Evolutionary conservation across 192 early-diverging fungal genomes (phyloP).

Genomic region (Backusella tarrabulga): DNA sequence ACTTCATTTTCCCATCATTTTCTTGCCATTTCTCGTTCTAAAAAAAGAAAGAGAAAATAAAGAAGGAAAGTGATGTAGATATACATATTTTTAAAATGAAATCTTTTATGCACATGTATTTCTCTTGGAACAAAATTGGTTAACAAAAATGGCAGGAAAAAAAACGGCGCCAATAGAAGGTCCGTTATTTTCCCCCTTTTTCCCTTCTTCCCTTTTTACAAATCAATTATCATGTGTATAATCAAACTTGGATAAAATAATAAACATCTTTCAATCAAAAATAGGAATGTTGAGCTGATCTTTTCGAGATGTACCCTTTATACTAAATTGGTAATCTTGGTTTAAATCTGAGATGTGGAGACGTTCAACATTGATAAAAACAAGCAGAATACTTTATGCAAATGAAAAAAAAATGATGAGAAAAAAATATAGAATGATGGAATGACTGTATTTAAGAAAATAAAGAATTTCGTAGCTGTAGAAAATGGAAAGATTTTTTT

Average conservation of each 20-base stretch:
- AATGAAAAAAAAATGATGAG: background rate
- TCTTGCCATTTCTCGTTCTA: background rate
- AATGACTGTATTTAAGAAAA: background rate
- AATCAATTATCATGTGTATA: too few relatives aligned
- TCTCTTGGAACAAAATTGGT: background rate
- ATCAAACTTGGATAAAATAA: background rate
- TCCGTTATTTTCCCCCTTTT: background rate
- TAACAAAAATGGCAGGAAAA: background rate
- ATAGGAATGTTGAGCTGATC: background rate
- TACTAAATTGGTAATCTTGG: background rate
- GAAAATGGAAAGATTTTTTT: background rate
- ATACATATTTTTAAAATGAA: background rate
- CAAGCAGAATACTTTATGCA: background rate
- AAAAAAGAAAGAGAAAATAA: background rate
- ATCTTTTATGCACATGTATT: background rate
- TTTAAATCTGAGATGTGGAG: constrained; percentile 1
- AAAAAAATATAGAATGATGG: background rate
- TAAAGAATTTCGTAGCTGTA: too few relatives aligned
- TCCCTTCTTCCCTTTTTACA: background rate
- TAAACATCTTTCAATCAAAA: background rate
- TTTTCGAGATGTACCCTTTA: background rate
- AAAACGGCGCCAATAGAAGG: background rate
- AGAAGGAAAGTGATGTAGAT: background rate
- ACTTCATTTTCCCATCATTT: background rate
- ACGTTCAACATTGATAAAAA: background rate